Base-by-base conservation (phyloP, 345 rosid species). In the Sisymbrium altissimum region DNA sequence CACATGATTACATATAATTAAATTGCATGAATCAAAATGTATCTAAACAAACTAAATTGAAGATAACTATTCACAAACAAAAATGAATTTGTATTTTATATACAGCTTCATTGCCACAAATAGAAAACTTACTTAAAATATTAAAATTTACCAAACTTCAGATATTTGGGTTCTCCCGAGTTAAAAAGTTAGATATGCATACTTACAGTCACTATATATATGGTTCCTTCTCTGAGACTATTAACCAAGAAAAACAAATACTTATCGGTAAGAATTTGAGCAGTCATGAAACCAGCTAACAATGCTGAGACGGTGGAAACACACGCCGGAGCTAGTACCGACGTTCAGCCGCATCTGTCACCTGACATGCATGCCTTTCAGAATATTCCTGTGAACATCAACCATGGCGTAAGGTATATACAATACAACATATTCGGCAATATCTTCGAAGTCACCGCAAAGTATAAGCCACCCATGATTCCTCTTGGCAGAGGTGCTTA, bases 401-500 rank as follows among this genome's bases (percentile, higher is more conserved):
- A 86, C 84, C 86, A 89, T 64, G 94, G 88, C 3, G 97, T 88
- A 2, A 77, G 87, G 63, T 91, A 88, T 69, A 81, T 89, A 35
- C 94, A 83, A 53, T 91, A 93, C 73, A 88, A 86, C 79, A 75
- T 91, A 3, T 79, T 74, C 66, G 96, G 91, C 6, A 83, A 81
- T 72, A 86, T 86, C n/a, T 91, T 93, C 44, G 92, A 89, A 80
- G 88, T 91, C 71, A 84, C 97, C 1, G 81, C 92, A 50, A 93
- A 93, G 81, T 91, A 93, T 73, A 83, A 81, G 79, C 92, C 98
- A 44, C 94, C 93, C 36, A 88, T 88, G 54, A 68, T 76, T 84
- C 88, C 92, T 43, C 82, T 91, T 80, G 98, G 98, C 33, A 89
- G 83, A 50, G 98, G 97, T 18, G 94, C 92, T 6, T 91, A 83